Base-by-base conservation (phyloP, 192 early-diverging fungal genomes). In the Coemansia sp. region DNA sequence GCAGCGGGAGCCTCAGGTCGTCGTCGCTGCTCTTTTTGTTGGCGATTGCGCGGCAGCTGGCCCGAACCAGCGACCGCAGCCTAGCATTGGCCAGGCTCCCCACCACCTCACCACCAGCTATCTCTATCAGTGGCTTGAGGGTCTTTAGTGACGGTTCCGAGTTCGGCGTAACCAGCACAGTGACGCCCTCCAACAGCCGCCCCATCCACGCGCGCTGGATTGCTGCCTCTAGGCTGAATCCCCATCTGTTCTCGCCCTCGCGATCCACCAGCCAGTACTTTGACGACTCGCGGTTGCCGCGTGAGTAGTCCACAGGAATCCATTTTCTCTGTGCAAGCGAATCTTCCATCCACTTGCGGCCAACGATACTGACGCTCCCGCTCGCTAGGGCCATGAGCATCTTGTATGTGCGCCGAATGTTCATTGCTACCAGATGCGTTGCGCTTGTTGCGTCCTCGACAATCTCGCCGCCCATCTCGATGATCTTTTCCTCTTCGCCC, bases 381-480 rank as follows among this genome's bases (percentile, higher is more conserved):
- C 67, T 57, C n/a, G 70, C 60, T 48, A 82, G 34, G 16, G 79
- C 79, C 63, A 66, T 60, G 23, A 82, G 67, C 67, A 82, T 60
- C 79, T 91, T 91, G 39, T 78, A 78, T 16, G 89, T 91, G 31
- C 87, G 75, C 42, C 72, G 71, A 57, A 87, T 70, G 42, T 76
- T 70, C 20, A 60, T 78, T 7, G 83, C 74, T 7, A 90, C 72
- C 20, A 91, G 58, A 59, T 90, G 88, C 1, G 88, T 89, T 35
- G 83, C 86, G 10, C 66, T 56, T 28, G 75, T 75, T 20, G 84
- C 72, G 5, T 69, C 51, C 1, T 74, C 77, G 2, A 83, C 84
- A 7, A 87, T 61, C n/a, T 74, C 63, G 46, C 84, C 87, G 33
- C 86, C 86, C 69, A 90, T 49, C 1, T 65, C 67, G n/a, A 64